phyloP scores from a whole-genome alignment of 371 early-diverging fungal species.

The Mortierella sp. region DNA sequence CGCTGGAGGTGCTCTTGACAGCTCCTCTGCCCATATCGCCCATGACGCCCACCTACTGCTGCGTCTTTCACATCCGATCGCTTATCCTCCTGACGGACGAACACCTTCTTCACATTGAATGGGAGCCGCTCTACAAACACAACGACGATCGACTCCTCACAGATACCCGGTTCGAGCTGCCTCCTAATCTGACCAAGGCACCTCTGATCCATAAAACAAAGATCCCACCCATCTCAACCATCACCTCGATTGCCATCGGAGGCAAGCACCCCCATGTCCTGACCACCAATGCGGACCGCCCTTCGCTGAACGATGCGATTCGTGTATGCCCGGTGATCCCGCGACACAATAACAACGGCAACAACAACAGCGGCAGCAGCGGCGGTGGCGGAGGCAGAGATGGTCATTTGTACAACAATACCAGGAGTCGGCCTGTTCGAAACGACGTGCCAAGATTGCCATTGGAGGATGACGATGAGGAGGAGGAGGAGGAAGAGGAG shows the following conservation, averaged over 20 bases:
- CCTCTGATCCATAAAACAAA: constrained; percentile 40
- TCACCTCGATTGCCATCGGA: constrained; percentile 54
- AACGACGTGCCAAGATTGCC: not conserved
- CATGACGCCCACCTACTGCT: constrained; percentile 22
- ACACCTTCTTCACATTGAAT: constrained; percentile 45
- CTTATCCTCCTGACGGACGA: constrained; percentile 43
- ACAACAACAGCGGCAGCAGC: not conserved
- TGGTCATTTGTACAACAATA: no score
- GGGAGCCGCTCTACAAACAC: constrained; percentile 43
- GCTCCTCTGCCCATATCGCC: constrained; percentile 25
- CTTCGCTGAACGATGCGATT: constrained; percentile 38
- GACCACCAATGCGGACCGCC: constrained; percentile 54
- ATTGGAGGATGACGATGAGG: not conserved
- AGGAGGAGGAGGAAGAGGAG: not conserved
- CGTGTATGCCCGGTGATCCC: constrained; percentile 37
- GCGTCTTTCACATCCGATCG: constrained; percentile 53
- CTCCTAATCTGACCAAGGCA: constrained; percentile 34
- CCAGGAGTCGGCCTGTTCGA: not conserved
- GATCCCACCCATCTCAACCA: constrained; percentile 45
- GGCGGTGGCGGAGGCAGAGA: no score
- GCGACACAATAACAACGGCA: not conserved
- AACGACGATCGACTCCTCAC: constrained; percentile 22
- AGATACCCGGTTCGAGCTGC: constrained; percentile 42
- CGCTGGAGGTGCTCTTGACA: constrained; percentile 25
- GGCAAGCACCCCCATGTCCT: constrained; percentile 50